These are phyloP conservation scores for Omphalotus olearius DNA, from an alignment of 1,284 basidiomycete genomes.

Conservation along the genomic window DNA sequence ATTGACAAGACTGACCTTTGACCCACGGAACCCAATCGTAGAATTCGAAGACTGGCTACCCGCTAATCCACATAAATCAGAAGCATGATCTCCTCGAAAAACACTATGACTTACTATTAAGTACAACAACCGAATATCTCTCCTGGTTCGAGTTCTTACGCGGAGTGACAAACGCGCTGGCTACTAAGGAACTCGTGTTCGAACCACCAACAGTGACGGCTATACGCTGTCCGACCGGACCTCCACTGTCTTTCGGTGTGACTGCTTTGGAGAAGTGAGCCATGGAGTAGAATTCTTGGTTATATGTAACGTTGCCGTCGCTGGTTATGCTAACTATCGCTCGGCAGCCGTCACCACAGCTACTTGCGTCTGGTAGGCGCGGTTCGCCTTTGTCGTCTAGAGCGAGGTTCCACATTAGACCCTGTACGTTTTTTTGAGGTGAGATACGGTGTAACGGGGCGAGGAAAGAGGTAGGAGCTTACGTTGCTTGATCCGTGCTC, in stretches of 20 bases:
- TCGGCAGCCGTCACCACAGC: slow-evolving; percentile 17
- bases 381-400: slow-evolving; percentile 43
- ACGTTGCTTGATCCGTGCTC: slow-evolving; percentile 8
- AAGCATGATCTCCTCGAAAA: not conserved
- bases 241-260: slow-evolving; percentile 8
- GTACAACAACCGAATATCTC: slow-evolving; percentile 9
- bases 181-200: not conserved
- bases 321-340: slow-evolving; percentile 2
- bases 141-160: not conserved
- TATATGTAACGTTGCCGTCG: not conserved
- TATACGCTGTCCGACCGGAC: slow-evolving; percentile 6
- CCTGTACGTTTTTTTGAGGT: slow-evolving; percentile 17
- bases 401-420: slow-evolving; percentile 52
- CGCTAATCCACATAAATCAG: slow-evolving; percentile 4
- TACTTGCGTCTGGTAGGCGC: slow-evolving; percentile 41
- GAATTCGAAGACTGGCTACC: slow-evolving; percentile 1
- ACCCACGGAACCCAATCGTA: slow-evolving; percentile 9
- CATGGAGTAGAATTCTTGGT: slow-evolving; percentile 14
- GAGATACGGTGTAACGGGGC: too few species aligned
- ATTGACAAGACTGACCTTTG: too few species aligned
- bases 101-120: slow-evolving; percentile 8
- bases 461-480: not conserved
- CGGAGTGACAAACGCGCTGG: slow-evolving; percentile 3
- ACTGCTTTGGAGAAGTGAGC: slow-evolving; percentile 10
- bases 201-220: not conserved